Evolutionary conservation across 1,139 yeast genomes (phyloP).

Genomic region (Williopsis jadinii): DNA sequence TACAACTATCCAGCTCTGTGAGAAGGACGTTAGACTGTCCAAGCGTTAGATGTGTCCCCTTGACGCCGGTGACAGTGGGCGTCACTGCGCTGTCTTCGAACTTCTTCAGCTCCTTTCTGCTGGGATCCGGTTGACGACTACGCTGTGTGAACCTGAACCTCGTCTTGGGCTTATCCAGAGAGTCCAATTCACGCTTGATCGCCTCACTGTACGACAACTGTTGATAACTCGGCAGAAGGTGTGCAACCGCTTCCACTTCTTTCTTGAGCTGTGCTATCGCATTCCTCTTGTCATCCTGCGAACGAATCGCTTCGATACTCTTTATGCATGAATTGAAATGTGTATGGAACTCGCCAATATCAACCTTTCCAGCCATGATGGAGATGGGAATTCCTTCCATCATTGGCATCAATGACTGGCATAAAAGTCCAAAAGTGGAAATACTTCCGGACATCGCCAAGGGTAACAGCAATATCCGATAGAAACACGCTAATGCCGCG

Average conservation of each 20-base stretch:
- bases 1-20: slow-evolving; percentile 1
- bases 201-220: slow-evolving; percentile 7
- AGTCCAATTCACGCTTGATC: slow-evolving; percentile 1
- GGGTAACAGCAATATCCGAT: too few relatives aligned
- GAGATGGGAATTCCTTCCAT: not conserved
- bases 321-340: slow-evolving; percentile 5
- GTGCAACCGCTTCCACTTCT: slow-evolving; percentile 5
- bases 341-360: slow-evolving; percentile 5
- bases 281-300: slow-evolving; percentile 1
- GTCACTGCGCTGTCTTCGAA: not conserved
- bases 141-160: slow-evolving; percentile 6
- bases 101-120: not conserved
- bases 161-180: slow-evolving; percentile 1
- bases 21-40: slow-evolving; percentile 1
- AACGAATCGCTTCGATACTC: not conserved
- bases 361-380: slow-evolving; percentile 1
- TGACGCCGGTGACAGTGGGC: slow-evolving; percentile 1
- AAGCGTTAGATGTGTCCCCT: not conserved
- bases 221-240: slow-evolving; percentile 9
- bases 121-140: not conserved
- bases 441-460: too few relatives aligned
- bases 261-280: slow-evolving; percentile 1
- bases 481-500: too few relatives aligned
- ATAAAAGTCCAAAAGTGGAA: too few relatives aligned
- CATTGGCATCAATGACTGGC: too few relatives aligned